Evolutionary conservation across 2,329 filamentous ascomycete genomes (phyloP).

Genomic region (Akanthomyces dipterigenus): DNA sequence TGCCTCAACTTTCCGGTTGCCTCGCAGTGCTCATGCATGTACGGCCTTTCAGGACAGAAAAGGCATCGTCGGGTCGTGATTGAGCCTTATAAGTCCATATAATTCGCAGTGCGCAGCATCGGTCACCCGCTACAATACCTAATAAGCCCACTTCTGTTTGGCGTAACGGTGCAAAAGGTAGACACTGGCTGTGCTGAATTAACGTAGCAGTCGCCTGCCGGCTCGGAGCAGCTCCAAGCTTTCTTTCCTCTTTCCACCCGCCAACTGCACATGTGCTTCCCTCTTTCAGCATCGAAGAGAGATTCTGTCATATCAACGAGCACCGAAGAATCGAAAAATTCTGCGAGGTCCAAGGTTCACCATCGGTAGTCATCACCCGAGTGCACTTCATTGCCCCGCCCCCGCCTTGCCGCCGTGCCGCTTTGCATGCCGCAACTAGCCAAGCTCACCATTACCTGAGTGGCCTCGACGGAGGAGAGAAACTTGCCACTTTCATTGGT

Average conservation of each 20-base stretch:
- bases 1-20: neutral
- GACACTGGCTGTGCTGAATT: neutral
- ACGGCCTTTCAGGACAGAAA: neutral
- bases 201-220: neutral
- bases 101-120: neutral
- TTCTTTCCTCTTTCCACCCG: neutral
- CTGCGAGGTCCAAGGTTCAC: neutral
- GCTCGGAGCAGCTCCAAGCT: neutral
- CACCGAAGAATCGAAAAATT: neutral
- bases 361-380: neutral
- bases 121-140: neutral
- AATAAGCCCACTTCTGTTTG: neutral
- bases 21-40: neutral
- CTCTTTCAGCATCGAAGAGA: neutral
- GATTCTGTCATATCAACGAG: neutral
- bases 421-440: neutral
- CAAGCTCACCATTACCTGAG: neutral
- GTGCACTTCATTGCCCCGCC: constrained; percentile 2
- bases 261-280: neutral
- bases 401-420: constrained; percentile 5
- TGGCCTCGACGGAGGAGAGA: neutral
- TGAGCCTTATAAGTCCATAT: too few species aligned
- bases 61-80: neutral
- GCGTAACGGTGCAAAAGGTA: neutral
- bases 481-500: neutral